phyloP scores from a whole-genome alignment of 208 protist genomes.

The Acanthamoeba rhysodes region DNA sequence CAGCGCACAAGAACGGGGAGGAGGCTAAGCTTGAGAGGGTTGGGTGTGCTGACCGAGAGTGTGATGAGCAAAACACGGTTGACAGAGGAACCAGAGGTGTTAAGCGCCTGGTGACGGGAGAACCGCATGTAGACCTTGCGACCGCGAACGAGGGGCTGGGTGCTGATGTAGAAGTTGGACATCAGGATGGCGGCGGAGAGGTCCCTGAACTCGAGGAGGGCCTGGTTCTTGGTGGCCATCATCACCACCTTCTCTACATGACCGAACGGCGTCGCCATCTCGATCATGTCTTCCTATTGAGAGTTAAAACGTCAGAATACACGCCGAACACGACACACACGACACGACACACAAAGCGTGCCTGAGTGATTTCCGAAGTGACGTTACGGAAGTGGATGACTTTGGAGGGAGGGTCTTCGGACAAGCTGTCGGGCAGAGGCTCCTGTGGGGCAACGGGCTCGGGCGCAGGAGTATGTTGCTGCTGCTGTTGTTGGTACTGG shows the following conservation, averaged over 20 bases:
- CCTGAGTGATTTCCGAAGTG: constrained; percentile 64
- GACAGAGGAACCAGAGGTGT: constrained; percentile 14
- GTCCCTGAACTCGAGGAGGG: constrained; percentile 52
- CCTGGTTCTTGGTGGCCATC: constrained; percentile 60
- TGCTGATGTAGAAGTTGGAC: constrained; percentile 71
- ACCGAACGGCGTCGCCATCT: constrained; percentile 57
- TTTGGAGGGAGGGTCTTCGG: constrained; percentile 46
- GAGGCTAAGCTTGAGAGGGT: neutral
- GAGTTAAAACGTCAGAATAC: neutral
- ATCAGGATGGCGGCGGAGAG: constrained; percentile 42
- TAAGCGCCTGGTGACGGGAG: constrained; percentile 19
- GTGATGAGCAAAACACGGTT: constrained; percentile 50
- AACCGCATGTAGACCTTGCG: constrained; percentile 71
- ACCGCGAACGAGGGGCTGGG: constrained; percentile 6
- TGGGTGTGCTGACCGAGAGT: neutral
- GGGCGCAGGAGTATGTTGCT: neutral
- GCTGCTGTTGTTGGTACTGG: neutral
- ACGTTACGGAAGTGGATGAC: constrained; percentile 71
- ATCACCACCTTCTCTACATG: constrained; percentile 54
- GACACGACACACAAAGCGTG: neutral
- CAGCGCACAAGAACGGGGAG: neutral
- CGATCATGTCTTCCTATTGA: constrained; percentile 37
- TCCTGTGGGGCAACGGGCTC: constrained; percentile 26
- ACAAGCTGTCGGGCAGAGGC: constrained; percentile 31
- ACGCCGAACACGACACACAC: neutral